Percentiles rank a stretch among this genome's conserved stretches.
Evolutionary conservation across 345 rosid genomes (phyloP).

Genomic region (Syzygium grande): DNA sequence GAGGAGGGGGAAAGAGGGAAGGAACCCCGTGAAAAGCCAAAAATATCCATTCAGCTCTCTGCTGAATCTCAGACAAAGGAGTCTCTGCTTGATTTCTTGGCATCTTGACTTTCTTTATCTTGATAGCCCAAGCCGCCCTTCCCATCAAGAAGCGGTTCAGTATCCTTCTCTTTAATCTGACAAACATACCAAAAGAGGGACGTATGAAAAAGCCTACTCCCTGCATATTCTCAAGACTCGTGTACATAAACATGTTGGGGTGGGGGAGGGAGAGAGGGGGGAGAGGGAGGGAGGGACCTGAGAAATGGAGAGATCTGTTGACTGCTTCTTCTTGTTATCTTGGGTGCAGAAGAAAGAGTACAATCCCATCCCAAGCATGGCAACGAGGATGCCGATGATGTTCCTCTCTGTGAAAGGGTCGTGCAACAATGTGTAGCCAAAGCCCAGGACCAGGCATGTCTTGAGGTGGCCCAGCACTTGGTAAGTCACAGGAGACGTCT

Average conservation of each 20-base stretch:
- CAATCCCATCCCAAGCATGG: constrained; percentile 84
- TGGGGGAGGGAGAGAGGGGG: not conserved
- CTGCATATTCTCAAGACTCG: not conserved
- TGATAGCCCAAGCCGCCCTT: constrained; percentile 16
- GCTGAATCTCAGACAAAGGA: constrained; percentile 43
- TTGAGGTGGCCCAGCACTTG: constrained; percentile 98
- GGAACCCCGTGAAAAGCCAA: not conserved
- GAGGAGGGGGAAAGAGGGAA: not conserved
- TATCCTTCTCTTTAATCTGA: constrained; percentile 80
- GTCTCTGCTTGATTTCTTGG: constrained; percentile 54
- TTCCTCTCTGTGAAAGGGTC: constrained; percentile 89
- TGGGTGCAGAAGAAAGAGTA: constrained; percentile 85
- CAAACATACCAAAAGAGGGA: not conserved
- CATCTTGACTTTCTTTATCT: constrained; percentile 70
- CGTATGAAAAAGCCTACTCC: not conserved
- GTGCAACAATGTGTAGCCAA: constrained; percentile 83
- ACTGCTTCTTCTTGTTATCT: constrained; percentile 72
- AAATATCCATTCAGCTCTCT: not conserved
- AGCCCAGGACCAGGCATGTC: constrained; percentile 83
- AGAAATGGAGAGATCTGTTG: constrained; percentile 43
- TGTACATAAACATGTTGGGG: not conserved
- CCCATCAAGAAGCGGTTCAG: constrained; percentile 43
- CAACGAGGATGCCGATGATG: constrained; percentile 74
- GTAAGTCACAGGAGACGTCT: constrained; percentile 95
- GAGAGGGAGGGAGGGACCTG: constrained; percentile 27